These are phyloP conservation scores for Yamadazyma tumulicola DNA, from an alignment of 805 yeast species.

Conservation along the genomic window DNA sequence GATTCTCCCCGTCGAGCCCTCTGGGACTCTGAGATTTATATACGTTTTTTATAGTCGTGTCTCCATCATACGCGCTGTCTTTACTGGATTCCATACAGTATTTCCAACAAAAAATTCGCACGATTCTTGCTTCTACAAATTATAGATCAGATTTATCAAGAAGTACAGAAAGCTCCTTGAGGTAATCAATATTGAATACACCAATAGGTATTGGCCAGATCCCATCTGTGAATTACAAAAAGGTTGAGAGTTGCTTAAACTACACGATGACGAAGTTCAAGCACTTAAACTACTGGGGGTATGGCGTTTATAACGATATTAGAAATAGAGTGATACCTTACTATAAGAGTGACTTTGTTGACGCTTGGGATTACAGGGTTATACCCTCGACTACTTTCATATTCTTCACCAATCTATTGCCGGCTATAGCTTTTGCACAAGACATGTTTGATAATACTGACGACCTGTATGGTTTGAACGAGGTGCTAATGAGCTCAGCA, in stretches of 20 bases:
- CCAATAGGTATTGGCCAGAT: conserved; percentile 1
- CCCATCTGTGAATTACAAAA: not conserved
- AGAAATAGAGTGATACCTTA: conserved; percentile 51
- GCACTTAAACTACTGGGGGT: conserved; percentile 26
- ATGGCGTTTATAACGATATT: conserved; percentile 55
- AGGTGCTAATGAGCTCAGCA: conserved; percentile 78
- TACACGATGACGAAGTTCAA: conserved; percentile 8
- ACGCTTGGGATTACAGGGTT: conserved; percentile 82
- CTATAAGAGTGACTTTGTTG: conserved; percentile 75
- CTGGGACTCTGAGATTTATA: too few species aligned
- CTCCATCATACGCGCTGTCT: too few species aligned
- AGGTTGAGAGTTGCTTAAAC: not conserved
- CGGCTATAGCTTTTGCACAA: conserved; percentile 94
- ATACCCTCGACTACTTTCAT: conserved; percentile 80
- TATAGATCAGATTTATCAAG: too few species aligned
- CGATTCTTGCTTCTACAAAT: too few species aligned
- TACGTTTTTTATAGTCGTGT: too few species aligned
- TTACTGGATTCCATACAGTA: too few species aligned
- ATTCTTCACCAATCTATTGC: conserved; percentile 85
- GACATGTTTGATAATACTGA: conserved; percentile 94
- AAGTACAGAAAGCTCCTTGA: too few species aligned
- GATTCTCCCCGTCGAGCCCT: too few species aligned
- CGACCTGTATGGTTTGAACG: conserved; percentile 87
- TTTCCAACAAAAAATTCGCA: too few species aligned
- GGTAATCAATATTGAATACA: not conserved